Percentiles rank a stretch among this genome's conserved stretches.
phyloP scores from a whole-genome alignment of 2,329 filamentous ascomycete species.

The Hypoxylon sp. region DNA sequence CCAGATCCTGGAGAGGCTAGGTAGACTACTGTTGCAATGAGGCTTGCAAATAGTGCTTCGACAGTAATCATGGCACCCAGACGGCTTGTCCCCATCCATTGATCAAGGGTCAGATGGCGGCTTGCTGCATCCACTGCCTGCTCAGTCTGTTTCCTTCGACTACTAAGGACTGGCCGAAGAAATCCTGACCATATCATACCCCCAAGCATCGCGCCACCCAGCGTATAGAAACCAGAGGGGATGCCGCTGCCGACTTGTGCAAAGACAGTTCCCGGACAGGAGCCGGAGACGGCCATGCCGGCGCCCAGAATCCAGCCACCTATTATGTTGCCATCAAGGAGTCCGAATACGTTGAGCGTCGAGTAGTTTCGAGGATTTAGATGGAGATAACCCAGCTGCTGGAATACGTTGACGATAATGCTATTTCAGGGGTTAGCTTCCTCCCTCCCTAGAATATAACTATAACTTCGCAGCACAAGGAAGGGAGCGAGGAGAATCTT shows the following conservation, averaged over 20 bases:
- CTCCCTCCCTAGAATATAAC: slow-evolving; percentile 1
- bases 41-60: slow-evolving; percentile 52
- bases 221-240: slow-evolving; percentile 58
- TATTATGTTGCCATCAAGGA: slow-evolving; percentile 71
- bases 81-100: slow-evolving; percentile 52
- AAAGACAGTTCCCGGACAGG: slow-evolving; percentile 72
- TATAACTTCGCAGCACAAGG: neutral
- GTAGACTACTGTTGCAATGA: slow-evolving; percentile 52
- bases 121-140: slow-evolving; percentile 13
- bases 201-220: slow-evolving; percentile 64
- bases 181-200: slow-evolving; percentile 62
- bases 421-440: slow-evolving; percentile 20
- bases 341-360: slow-evolving; percentile 60
- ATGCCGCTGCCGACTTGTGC: slow-evolving; percentile 66
- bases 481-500: too few relatives aligned
- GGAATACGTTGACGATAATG: slow-evolving; percentile 54
- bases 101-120: slow-evolving; percentile 48
- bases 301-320: slow-evolving; percentile 68
- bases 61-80: slow-evolving; percentile 52
- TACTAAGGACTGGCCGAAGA: slow-evolving; percentile 49
- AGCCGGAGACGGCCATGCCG: slow-evolving; percentile 72
- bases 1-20: slow-evolving; percentile 44
- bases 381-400: slow-evolving; percentile 53
- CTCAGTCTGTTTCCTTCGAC: slow-evolving; percentile 40
- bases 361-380: slow-evolving; percentile 60